Evolutionary conservation across 306 rosid species (phyloP).

Genomic region (Vigna radiata): DNA sequence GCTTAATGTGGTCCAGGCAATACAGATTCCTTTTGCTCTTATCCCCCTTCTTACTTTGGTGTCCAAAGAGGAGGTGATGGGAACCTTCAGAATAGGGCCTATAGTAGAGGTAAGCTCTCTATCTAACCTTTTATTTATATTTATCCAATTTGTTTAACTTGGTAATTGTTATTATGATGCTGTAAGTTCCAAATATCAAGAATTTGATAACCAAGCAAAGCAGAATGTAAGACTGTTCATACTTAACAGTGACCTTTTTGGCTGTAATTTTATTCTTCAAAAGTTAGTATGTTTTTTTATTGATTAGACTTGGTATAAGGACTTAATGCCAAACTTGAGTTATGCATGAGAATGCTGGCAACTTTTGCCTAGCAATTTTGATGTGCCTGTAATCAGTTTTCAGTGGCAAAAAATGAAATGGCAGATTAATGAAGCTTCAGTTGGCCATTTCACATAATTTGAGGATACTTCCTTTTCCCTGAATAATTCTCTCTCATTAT

Average conservation of each 20-base stretch:
- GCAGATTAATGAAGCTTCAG: neutral
- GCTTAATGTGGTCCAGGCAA: slow-evolving; percentile 74
- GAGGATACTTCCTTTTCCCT: neutral
- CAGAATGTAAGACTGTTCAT: neutral
- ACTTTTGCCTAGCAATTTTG: neutral
- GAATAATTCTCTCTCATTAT: neutral
- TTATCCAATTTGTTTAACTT: no score
- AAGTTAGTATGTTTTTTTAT: neutral
- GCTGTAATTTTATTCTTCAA: neutral
- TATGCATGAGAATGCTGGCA: no score
- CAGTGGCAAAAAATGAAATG: neutral
- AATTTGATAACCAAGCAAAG: neutral
- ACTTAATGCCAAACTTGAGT: neutral
- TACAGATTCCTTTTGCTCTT: slow-evolving; percentile 81
- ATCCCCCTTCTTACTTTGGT: slow-evolving; percentile 82
- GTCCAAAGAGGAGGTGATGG: slow-evolving; percentile 79
- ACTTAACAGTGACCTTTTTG: neutral
- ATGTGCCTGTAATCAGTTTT: neutral
- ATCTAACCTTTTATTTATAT: neutral
- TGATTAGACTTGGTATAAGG: neutral
- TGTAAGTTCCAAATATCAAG: neutral
- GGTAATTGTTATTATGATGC: neutral
- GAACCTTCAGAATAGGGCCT: slow-evolving; percentile 69
- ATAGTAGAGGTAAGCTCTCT: slow-evolving; percentile 55
- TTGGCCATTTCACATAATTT: neutral